Evolutionary conservation across 768 basidiomycete genomes (phyloP), one percentile per base, ranked within the genome.

Genomic region (Lentinula guzmanii): DNA sequence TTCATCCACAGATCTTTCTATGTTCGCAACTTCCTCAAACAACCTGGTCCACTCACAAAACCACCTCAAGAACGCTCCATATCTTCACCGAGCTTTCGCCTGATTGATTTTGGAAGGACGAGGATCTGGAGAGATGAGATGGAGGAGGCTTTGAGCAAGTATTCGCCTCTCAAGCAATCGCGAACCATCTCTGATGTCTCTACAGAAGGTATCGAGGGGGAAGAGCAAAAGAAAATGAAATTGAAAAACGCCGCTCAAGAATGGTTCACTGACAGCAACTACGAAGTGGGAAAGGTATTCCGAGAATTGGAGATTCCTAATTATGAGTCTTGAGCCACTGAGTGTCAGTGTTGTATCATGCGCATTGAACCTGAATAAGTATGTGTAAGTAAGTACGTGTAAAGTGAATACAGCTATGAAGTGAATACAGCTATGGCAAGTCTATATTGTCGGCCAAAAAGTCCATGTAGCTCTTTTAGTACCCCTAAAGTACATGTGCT

Each of bases 41-140:
- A 83, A 58, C 66, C 65, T 0, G 80, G 81, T 2, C 77, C 76
- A 24, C 28, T 71, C 79, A 46, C 71, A 7, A 62, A 64, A n/a
- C 70, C 71, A 2, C 73, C 69, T 0, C 21, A n/a, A 11, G 33
- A 63, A 52, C 74, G 77, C 13, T 70, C 72, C 11, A 6, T 63
- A 34, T 16, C 61, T 6, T 43, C 61, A 1, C 75, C 76, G 8
- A 75, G 72, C 55, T 83, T 81, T 65, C 76, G 82, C 24, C 55
- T 83, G 62, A 81, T 84, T 58, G 82, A 84, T 65, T 82, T 82
- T 42, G 82, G 82, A 11, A 73, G 81, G 5, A 61, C 62, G 18
- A 16, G 13, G 8, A 28, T 28, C 71, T 52, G 24, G 31, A 10
- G 28, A 15, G 6, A 52, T 31, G 31, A 52, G 51, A 31, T 21